These are phyloP conservation scores for Coniochaeta ligniaria DNA, from an alignment of 2,329 filamentous ascomycete species.

Conservation along the genomic window DNA sequence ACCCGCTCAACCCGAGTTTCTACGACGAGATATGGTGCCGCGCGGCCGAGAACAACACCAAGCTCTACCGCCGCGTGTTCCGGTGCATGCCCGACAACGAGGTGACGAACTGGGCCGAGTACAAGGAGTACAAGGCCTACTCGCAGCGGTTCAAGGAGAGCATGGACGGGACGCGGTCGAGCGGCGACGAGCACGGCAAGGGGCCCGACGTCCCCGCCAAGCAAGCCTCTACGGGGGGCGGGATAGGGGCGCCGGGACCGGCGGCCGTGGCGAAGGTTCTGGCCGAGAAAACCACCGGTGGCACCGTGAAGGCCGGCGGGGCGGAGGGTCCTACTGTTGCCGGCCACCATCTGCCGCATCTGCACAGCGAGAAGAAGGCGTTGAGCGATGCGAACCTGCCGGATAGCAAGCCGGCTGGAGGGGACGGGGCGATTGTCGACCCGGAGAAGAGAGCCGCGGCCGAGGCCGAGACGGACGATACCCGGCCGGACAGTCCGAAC, in stretches of 20 bases:
- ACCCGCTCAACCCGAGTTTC: constrained; percentile 77
- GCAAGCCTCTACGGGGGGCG: constrained; percentile 23
- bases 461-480: constrained; percentile 12
- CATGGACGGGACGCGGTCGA: constrained; percentile 49
- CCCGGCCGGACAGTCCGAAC: constrained; percentile 1
- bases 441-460: constrained; percentile 19
- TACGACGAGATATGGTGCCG: constrained; percentile 83
- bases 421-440: constrained; percentile 9
- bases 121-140: constrained; percentile 77
- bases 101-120: constrained; percentile 87
- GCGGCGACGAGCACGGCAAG: constrained; percentile 34
- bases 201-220: constrained; percentile 15
- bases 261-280: constrained; percentile 27
- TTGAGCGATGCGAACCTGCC: constrained; percentile 14
- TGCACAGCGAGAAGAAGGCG: constrained; percentile 34
- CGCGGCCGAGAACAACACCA: constrained; percentile 90
- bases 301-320: constrained; percentile 15
- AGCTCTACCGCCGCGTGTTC: constrained; percentile 88
- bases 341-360: constrained; percentile 17
- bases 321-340: neutral
- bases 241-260: constrained; percentile 34
- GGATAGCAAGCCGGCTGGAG: neutral
- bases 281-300: constrained; percentile 24
- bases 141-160: constrained; percentile 67
- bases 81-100: constrained; percentile 95